Evolutionary conservation across 2,329 filamentous ascomycete genomes (phyloP), one percentile per base, ranked within the genome.

Genomic region (Paracorniculantispora psalliotae): DNA sequence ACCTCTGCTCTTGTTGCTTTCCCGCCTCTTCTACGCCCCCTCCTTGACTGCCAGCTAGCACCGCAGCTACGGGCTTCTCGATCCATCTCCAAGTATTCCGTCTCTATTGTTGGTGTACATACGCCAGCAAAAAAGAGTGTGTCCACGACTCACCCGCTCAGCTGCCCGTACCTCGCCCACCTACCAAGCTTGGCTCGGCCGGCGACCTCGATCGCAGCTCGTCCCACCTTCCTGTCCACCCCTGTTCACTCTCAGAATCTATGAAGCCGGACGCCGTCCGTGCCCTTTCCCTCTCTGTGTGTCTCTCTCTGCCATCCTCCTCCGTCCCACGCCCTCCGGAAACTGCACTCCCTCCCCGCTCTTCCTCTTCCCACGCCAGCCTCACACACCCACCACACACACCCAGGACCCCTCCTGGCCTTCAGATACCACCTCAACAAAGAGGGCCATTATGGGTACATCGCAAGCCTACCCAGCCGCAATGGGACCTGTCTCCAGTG

Each of bases 341-440:
- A 15, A 35, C 46, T 15, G 47, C 47, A 26, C 23, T 51, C 46
- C 37, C 28, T 35, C 21, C 48, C 51, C 47, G 33, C 30, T 37
- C 33, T 23, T 44, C 19, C 26, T 33, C 23, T 26, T 46, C 39
- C 4, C 51, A 28, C 50, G 26, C 50, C 51, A 46, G 21, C 49
- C 50, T 51, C 35, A 41, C 21, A 26, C 28, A 46, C 37, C 12
- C 6, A 17, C 37, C 12, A 37, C 54, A 39, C 54, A 49, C 44
- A 12, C 43, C 53, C 53, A 33, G 9, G 21, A 56, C 53, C 43
- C 53, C 43, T 19, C 39, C 54, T 49, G 33, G 54, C 54, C 44
- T 57, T 25, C 35, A 49, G 54, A 57, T 56, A 56, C 53, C 43
- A 56, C 53, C 55, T 57, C 55, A 57, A 57, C 55, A 57, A 57